These are phyloP conservation scores for Lepidium sativum DNA, from an alignment of 345 rosid genomes.

Conservation along the genomic window DNA sequence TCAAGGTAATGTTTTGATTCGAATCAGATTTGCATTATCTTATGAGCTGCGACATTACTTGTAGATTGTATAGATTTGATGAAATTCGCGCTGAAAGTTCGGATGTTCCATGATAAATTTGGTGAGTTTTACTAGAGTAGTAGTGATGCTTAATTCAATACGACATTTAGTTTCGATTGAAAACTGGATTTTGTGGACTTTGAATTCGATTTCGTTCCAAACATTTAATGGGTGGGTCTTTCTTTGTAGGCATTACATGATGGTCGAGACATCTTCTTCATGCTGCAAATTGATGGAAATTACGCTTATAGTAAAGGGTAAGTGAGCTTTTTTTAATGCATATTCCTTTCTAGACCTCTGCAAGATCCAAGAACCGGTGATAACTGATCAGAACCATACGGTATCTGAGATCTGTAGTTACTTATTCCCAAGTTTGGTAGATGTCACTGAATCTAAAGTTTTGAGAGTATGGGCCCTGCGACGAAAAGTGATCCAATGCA, in stretches of 20 bases:
- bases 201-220: not conserved
- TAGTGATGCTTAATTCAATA: not conserved
- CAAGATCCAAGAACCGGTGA: too few relatives aligned
- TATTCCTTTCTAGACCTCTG: too few relatives aligned
- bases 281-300: conserved; percentile 82
- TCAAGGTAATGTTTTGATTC: conserved; percentile 49
- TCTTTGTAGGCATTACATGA: conserved; percentile 79
- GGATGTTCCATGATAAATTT: not conserved
- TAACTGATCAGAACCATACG: not conserved
- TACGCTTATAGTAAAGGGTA: conserved; percentile 84
- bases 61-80: not conserved
- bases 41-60: not conserved
- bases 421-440: not conserved
- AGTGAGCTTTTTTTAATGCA: too few relatives aligned
- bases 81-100: not conserved
- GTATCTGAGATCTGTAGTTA: not conserved
- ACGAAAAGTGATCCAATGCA: not conserved
- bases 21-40: not conserved
- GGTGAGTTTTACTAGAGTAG: not conserved
- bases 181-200: not conserved
- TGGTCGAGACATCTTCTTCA: conserved; percentile 68
- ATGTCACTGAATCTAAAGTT: not conserved
- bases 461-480: not conserved
- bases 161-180: conserved; percentile 1
- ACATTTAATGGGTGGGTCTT: not conserved